Percentiles rank a stretch among this genome's conserved stretches.
These are phyloP conservation scores for Lathyrus tuberosus DNA, from an alignment of 306 rosid genomes.

Conservation along the genomic window DNA sequence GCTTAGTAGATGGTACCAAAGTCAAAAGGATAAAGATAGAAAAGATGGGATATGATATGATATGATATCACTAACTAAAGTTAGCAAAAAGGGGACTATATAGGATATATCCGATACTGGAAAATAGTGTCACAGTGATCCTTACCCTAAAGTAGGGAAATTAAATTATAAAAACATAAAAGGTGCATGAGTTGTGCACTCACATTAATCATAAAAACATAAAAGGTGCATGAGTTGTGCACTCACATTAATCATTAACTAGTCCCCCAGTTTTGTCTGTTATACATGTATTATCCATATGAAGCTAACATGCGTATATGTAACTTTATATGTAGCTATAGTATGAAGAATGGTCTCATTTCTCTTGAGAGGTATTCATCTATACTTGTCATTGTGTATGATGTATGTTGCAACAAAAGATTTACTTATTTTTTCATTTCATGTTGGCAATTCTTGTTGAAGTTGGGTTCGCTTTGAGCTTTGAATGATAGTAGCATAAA, in stretches of 20 bases:
- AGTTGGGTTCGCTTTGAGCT: background rate
- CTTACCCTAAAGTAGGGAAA: slow-evolving; percentile 40
- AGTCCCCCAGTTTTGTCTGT: slow-evolving; percentile 23
- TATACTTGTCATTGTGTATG: too few relatives aligned
- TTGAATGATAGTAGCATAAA: background rate
- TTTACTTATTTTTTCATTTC: background rate
- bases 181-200: slow-evolving; percentile 43
- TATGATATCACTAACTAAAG: slow-evolving; percentile 28
- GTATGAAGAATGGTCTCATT: slow-evolving; percentile 1
- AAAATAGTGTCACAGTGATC: slow-evolving; percentile 24
- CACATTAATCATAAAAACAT: background rate
- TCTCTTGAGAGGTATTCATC: background rate
- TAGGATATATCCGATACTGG: slow-evolving; percentile 1
- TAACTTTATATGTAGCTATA: background rate
- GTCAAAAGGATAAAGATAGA: slow-evolving; percentile 4
- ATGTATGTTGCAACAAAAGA: background rate
- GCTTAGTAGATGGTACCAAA: slow-evolving; percentile 8
- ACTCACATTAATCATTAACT: slow-evolving; percentile 20
- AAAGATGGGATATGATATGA: slow-evolving; percentile 16
- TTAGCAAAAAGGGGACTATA: slow-evolving; percentile 26
- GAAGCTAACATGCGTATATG: slow-evolving; percentile 11
- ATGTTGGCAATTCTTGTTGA: slow-evolving; percentile 11
- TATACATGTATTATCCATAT: slow-evolving; percentile 11
- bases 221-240: slow-evolving; percentile 39
- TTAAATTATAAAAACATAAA: background rate